Evolutionary conservation across 805 yeast species (phyloP).

Genomic region (Clavispora asparagi): DNA sequence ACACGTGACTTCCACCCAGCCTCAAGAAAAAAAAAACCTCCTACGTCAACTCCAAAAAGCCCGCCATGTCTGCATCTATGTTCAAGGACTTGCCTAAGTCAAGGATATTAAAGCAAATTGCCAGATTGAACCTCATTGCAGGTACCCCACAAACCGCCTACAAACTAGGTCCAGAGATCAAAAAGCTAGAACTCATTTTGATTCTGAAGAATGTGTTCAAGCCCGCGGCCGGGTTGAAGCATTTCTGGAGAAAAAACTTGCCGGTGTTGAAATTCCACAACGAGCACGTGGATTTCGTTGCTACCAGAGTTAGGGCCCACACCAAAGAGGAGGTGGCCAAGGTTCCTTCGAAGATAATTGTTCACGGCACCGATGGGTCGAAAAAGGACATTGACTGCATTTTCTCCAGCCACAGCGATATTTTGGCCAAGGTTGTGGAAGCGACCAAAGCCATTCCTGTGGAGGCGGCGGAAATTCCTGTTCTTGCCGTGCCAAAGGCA

Average conservation of each 20-base stretch:
- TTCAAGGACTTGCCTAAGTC: slow-evolving; percentile 11
- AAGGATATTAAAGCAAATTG: slow-evolving; percentile 40
- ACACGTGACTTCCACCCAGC: background rate
- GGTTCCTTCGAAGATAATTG: slow-evolving; percentile 9
- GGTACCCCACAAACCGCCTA: slow-evolving; percentile 41
- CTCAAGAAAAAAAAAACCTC: background rate
- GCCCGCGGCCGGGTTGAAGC: slow-evolving; percentile 64
- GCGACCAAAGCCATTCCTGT: slow-evolving; percentile 49
- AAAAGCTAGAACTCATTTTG: slow-evolving; percentile 48
- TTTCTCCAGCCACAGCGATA: slow-evolving; percentile 42
- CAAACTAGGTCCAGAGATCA: slow-evolving; percentile 19
- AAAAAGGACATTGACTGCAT: slow-evolving; percentile 47
- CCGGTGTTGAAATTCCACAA: slow-evolving; percentile 82
- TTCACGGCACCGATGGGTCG: slow-evolving; percentile 8
- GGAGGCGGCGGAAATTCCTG: slow-evolving; percentile 41
- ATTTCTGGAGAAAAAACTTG: slow-evolving; percentile 69
- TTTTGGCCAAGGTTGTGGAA: slow-evolving; percentile 51
- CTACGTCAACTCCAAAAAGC: background rate
- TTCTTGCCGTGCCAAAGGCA: background rate
- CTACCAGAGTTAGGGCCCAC: slow-evolving; percentile 42
- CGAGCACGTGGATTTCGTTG: slow-evolving; percentile 59
- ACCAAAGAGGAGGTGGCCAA: slow-evolving; percentile 7
- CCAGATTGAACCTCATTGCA: slow-evolving; percentile 46
- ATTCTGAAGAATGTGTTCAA: slow-evolving; percentile 32
- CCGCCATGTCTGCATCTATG: slow-evolving; percentile 2